Evolutionary conservation across 768 basidiomycete species (phyloP).

Genomic region (Podaxis sp.): DNA sequence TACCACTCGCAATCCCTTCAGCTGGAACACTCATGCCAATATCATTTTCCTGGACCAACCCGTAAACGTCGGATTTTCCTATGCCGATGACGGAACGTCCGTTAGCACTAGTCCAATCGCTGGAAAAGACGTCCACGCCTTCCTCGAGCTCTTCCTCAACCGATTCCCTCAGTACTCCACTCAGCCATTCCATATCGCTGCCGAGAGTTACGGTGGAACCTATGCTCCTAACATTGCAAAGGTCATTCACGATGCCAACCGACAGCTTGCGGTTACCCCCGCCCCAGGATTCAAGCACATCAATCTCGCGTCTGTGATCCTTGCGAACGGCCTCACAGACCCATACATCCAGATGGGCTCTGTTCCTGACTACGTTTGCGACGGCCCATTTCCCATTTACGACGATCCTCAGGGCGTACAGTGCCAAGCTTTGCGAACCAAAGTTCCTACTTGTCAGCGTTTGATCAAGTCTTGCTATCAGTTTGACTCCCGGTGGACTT

Average conservation of each 20-base stretch:
- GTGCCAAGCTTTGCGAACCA: conserved; percentile 61
- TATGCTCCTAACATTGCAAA: conserved; percentile 87
- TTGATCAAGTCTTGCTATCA: conserved; percentile 73
- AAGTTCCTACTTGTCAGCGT: conserved; percentile 73
- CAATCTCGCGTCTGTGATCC: conserved; percentile 80
- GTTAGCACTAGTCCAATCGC: conserved; percentile 84
- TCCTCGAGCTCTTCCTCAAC: conserved; percentile 78
- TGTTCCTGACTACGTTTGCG: conserved; percentile 81
- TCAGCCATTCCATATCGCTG: conserved; percentile 75
- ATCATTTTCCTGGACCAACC: conserved; percentile 82
- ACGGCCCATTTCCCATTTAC: conserved; percentile 81
- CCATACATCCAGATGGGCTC: conserved; percentile 79
- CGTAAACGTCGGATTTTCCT: conserved; percentile 89
- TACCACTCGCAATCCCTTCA: conserved; percentile 72
- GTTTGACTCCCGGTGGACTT: conserved; percentile 58
- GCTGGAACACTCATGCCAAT: conserved; percentile 84
- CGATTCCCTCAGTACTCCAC: conserved; percentile 73
- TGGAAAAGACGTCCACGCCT: conserved; percentile 87
- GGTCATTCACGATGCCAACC: conserved; percentile 78
- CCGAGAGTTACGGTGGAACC: conserved; percentile 77
- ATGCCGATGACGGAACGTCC: conserved; percentile 68
- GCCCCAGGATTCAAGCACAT: conserved; percentile 59
- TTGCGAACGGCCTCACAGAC: conserved; percentile 88
- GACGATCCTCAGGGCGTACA: conserved; percentile 66
- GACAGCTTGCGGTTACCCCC: conserved; percentile 46